These are phyloP conservation scores for Podaxis pistillaris DNA, from an alignment of 768 basidiomycete genomes.

Conservation along the genomic window DNA sequence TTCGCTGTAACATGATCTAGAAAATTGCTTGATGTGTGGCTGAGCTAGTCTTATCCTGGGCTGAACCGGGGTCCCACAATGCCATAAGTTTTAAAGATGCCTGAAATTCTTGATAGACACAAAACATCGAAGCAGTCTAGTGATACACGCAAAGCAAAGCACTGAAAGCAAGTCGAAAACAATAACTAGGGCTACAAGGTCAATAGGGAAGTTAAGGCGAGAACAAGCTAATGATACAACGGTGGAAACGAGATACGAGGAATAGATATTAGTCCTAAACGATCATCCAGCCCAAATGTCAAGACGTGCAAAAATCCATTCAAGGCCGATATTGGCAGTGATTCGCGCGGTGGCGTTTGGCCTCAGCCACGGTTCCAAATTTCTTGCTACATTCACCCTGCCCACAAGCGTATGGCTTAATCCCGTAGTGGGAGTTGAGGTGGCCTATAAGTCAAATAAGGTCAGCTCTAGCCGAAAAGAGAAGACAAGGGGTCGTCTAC, in stretches of 20 bases:
- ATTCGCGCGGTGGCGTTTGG: conserved; percentile 9
- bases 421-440: conserved; percentile 2
- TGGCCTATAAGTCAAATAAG: background rate
- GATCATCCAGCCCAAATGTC: background rate
- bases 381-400: conserved; percentile 1
- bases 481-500: background rate
- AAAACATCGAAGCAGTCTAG: background rate
- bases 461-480: background rate
- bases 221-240: background rate
- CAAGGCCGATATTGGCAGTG: conserved; percentile 7
- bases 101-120: background rate
- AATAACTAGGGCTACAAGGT: background rate
- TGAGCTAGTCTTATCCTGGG: background rate
- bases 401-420: conserved; percentile 6
- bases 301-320: background rate
- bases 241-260: background rate
- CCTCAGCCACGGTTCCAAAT: conserved; percentile 10
- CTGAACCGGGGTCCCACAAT: background rate
- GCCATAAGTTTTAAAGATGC: background rate
- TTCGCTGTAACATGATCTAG: too few relatives aligned
- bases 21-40: too few relatives aligned
- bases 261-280: background rate
- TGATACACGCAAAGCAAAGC: background rate
- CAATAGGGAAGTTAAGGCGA: background rate
- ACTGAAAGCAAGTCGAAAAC: background rate